Conservation (phyloP, 768 basidiomycete genomes). For the Mycena maculata region DNA sequence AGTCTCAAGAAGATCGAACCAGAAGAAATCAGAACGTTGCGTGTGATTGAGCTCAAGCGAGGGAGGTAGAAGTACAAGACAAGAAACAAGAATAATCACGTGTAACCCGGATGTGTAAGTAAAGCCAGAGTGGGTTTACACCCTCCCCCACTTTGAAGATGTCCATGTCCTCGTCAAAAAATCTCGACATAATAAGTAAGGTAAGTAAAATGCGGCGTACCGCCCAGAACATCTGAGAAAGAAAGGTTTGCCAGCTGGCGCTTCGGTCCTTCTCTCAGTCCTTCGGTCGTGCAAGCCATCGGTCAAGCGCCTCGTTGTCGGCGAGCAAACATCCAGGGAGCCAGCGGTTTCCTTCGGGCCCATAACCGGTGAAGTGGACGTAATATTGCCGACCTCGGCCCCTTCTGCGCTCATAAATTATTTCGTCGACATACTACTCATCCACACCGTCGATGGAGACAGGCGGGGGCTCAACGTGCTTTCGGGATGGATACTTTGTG, state of each 20-base stretch:
- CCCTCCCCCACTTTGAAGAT: too few relatives aligned
- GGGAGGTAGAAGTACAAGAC: too few relatives aligned
- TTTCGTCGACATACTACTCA: slow-evolving; percentile 41
- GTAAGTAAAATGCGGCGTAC: not conserved
- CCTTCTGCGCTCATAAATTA: slow-evolving; percentile 40
- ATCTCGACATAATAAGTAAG: not conserved
- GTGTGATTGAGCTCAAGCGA: too few relatives aligned
- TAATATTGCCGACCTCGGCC: slow-evolving; percentile 14
- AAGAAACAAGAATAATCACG: too few relatives aligned
- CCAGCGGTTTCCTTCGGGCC: slow-evolving; percentile 43
- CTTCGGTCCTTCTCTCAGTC: not conserved
- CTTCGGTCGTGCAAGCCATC: not conserved
- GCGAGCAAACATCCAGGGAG: slow-evolving; percentile 39
- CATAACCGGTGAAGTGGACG: not conserved
- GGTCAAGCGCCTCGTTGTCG: slow-evolving; percentile 24
- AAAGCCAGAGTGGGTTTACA: too few relatives aligned
- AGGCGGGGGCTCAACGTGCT: not conserved
- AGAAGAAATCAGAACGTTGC: too few relatives aligned
- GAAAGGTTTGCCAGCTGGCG: not conserved
- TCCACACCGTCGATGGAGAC: slow-evolving; percentile 26
- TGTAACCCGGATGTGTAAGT: too few relatives aligned
- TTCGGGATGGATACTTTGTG: slow-evolving; percentile 38
- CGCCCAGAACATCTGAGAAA: not conserved
- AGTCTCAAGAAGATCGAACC: too few relatives aligned
- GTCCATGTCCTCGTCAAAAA: too few relatives aligned